Evolutionary conservation across 1,139 yeast genomes (phyloP).

Genomic region (Wickerhamiella infanticola): DNA sequence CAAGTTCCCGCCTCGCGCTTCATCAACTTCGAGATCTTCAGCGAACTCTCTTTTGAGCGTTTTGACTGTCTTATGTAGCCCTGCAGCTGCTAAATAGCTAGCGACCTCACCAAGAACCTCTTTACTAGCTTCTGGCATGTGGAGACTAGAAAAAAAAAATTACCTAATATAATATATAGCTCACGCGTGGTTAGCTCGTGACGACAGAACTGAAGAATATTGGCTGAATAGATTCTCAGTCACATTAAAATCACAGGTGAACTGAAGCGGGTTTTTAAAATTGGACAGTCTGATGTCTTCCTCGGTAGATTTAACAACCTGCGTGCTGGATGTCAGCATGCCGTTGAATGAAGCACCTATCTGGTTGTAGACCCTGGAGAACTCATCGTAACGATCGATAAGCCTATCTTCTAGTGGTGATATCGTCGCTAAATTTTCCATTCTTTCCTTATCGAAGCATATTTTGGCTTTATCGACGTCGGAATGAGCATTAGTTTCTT

Average conservation of each 20-base stretch:
- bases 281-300: not conserved
- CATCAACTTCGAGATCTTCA: conserved; percentile 14
- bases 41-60: conserved; percentile 15
- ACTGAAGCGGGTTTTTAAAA: not conserved
- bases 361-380: not conserved
- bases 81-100: conserved; percentile 15
- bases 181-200: no score
- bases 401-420: not conserved
- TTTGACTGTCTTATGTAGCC: conserved; percentile 18
- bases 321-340: not conserved
- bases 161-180: not conserved
- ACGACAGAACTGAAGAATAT: no score
- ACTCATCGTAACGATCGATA: not conserved
- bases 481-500: no score
- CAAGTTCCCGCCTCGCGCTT: conserved; percentile 9
- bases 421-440: not conserved
- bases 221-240: no score
- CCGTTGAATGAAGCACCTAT: not conserved
- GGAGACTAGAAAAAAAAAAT: not conserved
- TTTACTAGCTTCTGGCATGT: conserved; percentile 8
- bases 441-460: no score
- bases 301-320: not conserved
- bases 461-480: no score
- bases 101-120: conserved; percentile 17
- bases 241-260: no score